Conservation (phyloP, 768 basidiomycete species). For the Tephrocybe rancida region DNA sequence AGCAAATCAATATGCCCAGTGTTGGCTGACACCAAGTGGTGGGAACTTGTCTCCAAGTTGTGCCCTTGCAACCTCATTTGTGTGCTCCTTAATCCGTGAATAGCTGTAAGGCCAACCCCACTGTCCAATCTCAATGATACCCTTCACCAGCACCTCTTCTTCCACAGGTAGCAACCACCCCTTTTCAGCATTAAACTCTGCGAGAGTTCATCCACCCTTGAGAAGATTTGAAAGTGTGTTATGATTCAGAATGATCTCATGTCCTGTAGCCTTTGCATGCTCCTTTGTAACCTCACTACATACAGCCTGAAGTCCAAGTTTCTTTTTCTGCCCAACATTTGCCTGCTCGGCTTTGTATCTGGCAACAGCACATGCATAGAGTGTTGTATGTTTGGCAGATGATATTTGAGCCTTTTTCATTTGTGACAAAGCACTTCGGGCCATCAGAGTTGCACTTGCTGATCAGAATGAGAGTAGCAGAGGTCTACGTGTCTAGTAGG, state of each 20-base stretch:
- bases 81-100: constrained; percentile 12
- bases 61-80: constrained; percentile 1
- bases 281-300: constrained; percentile 2
- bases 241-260: not conserved
- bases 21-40: constrained; percentile 3
- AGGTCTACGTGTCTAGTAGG: no score
- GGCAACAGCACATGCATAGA: no score
- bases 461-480: no score
- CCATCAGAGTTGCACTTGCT: no score
- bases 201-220: not conserved
- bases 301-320: not conserved
- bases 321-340: not conserved
- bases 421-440: no score
- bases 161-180: not conserved
- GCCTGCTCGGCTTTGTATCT: not conserved
- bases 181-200: constrained; percentile 8
- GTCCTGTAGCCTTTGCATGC: not conserved
- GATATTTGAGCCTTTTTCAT: no score
- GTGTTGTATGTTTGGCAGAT: no score
- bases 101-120: constrained; percentile 6
- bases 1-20: constrained; percentile 4
- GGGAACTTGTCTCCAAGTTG: constrained; percentile 8
- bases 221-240: not conserved
- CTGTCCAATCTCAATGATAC: not conserved
- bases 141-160: not conserved